phyloP scores from a whole-genome alignment of 176 grass and related monocot species.

The Lolium rigidum region DNA sequence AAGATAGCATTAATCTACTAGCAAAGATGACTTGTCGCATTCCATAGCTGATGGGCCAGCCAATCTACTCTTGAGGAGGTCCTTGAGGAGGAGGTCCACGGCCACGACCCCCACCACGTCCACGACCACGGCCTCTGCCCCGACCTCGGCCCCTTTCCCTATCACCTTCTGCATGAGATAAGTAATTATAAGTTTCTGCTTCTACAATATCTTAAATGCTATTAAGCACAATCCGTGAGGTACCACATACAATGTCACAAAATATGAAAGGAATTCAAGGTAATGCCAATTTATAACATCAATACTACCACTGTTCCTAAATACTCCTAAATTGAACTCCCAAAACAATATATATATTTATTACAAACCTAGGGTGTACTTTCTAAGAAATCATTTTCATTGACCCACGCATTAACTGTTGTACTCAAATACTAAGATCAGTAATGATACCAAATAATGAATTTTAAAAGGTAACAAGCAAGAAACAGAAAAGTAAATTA shows the following conservation, averaged over 20 bases:
- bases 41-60: slow-evolving; percentile 2
- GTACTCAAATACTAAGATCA: neutral
- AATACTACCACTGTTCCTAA: neutral
- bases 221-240: neutral
- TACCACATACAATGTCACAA: neutral
- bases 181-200: neutral
- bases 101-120: slow-evolving; percentile 30
- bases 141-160: slow-evolving; percentile 47
- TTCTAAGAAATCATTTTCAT: neutral
- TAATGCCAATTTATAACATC: neutral
- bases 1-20: slow-evolving; percentile 45
- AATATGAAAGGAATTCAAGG: neutral
- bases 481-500: neutral
- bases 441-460: neutral
- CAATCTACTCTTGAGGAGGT: slow-evolving; percentile 46
- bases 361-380: neutral
- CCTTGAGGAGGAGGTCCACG: slow-evolving; percentile 43
- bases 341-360: too few relatives aligned
- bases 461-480: neutral
- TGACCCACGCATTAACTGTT: neutral
- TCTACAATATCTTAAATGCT: neutral
- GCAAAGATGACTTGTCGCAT: neutral
- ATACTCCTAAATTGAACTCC: too few relatives aligned
- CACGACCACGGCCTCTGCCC: slow-evolving; percentile 38
- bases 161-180: slow-evolving; percentile 33